phyloP scores from a whole-genome alignment of 163 green algal genomes.

The Scenedesmus sp. region DNA sequence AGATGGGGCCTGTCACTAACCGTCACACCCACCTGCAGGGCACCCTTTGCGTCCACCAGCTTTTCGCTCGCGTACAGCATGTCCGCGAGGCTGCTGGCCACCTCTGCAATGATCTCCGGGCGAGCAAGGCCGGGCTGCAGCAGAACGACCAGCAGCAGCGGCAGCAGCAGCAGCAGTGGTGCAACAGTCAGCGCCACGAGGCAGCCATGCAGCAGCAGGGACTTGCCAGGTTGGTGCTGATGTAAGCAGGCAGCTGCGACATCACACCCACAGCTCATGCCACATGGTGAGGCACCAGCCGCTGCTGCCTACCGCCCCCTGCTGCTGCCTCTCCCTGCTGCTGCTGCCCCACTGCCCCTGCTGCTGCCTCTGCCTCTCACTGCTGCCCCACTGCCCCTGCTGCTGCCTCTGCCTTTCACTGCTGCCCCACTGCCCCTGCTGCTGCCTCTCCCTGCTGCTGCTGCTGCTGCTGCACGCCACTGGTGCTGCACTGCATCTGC shows the following conservation, averaged over 20 bases:
- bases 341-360: too few relatives aligned
- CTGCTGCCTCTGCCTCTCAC: too few relatives aligned
- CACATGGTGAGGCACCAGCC: background rate
- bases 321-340: too few relatives aligned
- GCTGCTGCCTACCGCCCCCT: too few relatives aligned
- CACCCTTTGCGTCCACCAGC: slow-evolving; percentile 39
- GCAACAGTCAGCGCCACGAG: background rate
- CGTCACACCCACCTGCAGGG: slow-evolving; percentile 4
- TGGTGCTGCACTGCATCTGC: too few relatives aligned
- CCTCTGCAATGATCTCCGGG: slow-evolving; percentile 52
- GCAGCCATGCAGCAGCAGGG: background rate
- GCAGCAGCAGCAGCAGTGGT: background rate
- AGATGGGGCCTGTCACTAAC: too few relatives aligned
- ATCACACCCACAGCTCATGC: background rate
- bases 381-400: too few relatives aligned
- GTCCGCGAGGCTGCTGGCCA: slow-evolving; percentile 51
- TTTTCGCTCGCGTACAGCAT: slow-evolving; percentile 51
- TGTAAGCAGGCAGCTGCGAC: background rate
- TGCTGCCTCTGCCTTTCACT: too few relatives aligned
- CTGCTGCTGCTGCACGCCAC: too few relatives aligned
- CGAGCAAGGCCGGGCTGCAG: slow-evolving; percentile 22
- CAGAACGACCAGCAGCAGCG: slow-evolving; percentile 18
- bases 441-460: too few relatives aligned
- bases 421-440: too few relatives aligned
- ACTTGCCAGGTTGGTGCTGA: background rate